Percentiles rank a stretch among this genome's conserved stretches.
Evolutionary conservation across 805 yeast genomes (phyloP).

Genomic region (Suhomyces sp.): DNA sequence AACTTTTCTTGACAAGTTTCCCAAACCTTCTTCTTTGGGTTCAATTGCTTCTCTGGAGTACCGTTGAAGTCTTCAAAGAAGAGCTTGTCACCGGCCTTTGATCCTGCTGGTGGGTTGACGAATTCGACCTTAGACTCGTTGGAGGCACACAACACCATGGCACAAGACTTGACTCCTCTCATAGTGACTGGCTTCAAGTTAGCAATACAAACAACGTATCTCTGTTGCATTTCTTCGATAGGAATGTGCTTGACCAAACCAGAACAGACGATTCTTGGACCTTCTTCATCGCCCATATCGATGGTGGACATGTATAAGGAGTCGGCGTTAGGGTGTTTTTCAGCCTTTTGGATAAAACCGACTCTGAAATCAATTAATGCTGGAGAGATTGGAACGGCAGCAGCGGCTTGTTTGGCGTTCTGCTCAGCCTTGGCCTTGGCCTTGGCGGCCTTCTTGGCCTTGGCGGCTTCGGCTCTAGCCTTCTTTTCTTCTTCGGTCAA

Average conservation of each 20-base stretch:
- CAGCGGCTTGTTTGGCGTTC: conserved; percentile 44
- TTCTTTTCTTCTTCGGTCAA: conserved; percentile 42
- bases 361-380: conserved; percentile 89
- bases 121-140: conserved; percentile 76
- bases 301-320: conserved; percentile 94
- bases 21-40: conserved; percentile 98
- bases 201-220: conserved; percentile 87
- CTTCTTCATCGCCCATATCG: conserved; percentile 93
- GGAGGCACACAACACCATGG: conserved; percentile 96
- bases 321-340: conserved; percentile 98
- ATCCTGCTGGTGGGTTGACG: conserved; percentile 89
- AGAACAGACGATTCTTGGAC: conserved; percentile 97
- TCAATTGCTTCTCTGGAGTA: conserved; percentile 85
- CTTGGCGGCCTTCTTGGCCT: conserved; percentile 61
- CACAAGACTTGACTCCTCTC: conserved; percentile 95
- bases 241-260: conserved; percentile 90
- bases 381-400: conserved; percentile 71
- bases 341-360: conserved; percentile 94
- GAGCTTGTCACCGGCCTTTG: conserved; percentile 93
- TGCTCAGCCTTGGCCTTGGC: conserved; percentile 57
- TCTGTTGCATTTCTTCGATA: conserved; percentile 92
- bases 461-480: conserved; percentile 53
- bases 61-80: conserved; percentile 91
- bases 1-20: conserved; percentile 91
- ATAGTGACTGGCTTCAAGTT: conserved; percentile 96